phyloP scores from a whole-genome alignment of 1,284 basidiomycete species.

The Marasmius oreades region DNA sequence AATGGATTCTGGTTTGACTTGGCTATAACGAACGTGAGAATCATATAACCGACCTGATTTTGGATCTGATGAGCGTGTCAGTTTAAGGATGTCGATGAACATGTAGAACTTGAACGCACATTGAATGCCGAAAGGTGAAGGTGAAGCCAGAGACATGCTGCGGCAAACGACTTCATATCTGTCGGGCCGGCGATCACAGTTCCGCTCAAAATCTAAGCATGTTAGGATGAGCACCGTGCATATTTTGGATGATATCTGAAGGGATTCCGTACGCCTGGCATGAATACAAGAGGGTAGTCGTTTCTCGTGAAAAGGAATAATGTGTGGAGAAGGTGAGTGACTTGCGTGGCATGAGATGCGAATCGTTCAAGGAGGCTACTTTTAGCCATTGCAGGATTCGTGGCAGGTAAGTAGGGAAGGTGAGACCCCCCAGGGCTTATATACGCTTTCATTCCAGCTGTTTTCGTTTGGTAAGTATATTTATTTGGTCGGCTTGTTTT shows the following conservation, averaged over 20 bases:
- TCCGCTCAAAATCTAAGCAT: neutral
- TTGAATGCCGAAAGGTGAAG: slow-evolving; percentile 5
- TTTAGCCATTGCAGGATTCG: too few species aligned
- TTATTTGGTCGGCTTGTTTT: too few species aligned
- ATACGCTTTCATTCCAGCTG: too few species aligned
- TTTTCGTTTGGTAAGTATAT: too few species aligned
- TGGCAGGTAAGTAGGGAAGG: too few species aligned
- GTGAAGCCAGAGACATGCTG: slow-evolving; percentile 1
- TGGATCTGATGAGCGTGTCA: neutral
- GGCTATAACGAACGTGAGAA: too few species aligned
- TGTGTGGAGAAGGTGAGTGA: neutral
- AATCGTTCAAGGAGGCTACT: too few species aligned
- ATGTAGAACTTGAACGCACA: neutral
- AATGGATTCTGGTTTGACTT: neutral
- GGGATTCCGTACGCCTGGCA: neutral
- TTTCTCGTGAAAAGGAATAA: slow-evolving; percentile 5
- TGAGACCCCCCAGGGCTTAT: too few species aligned
- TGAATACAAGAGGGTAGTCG: neutral
- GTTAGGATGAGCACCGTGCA: neutral
- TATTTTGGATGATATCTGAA: neutral
- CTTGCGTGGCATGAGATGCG: neutral
- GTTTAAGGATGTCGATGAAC: too few species aligned
- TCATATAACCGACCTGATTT: neutral
- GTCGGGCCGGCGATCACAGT: neutral
- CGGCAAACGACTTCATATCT: neutral